A percentile compares a stretch with the other conserved stretches of the same genome.
phyloP scores from a whole-genome alignment of 1,139 yeast genomes.

The Protomyces gravidus region DNA sequence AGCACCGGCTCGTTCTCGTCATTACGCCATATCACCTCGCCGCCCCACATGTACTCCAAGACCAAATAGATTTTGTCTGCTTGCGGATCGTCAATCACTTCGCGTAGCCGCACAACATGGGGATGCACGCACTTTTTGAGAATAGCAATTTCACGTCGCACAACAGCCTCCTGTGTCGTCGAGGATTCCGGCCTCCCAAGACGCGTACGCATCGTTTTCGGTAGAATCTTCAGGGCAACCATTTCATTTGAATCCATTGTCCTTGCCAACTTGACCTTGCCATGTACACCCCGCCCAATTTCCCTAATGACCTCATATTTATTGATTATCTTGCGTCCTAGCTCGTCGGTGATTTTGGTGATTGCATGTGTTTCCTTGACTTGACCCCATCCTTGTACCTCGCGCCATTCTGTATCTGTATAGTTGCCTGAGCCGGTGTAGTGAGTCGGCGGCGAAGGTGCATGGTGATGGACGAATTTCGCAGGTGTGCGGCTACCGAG shows the following conservation, averaged over 20 bases:
- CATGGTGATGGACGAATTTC: background rate
- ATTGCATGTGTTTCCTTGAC: conserved; percentile 86
- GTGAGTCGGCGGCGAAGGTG: conserved; percentile 21
- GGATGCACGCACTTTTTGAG: conserved; percentile 92
- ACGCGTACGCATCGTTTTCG: conserved; percentile 60
- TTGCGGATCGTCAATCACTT: conserved; percentile 81
- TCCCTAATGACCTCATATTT: conserved; percentile 85
- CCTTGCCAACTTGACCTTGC: conserved; percentile 87
- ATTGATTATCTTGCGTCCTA: conserved; percentile 76
- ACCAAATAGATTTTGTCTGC: conserved; percentile 86
- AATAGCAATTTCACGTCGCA: conserved; percentile 87
- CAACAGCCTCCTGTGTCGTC: conserved; percentile 62
- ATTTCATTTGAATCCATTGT: conserved; percentile 38
- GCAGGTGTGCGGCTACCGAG: conserved; percentile 18
- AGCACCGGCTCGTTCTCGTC: conserved; percentile 48
- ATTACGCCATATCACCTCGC: conserved; percentile 79
- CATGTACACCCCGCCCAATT: conserved; percentile 94
- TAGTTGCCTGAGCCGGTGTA: conserved; percentile 27
- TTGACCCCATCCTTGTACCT: conserved; percentile 28
- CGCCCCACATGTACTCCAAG: conserved; percentile 83
- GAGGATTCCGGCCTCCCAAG: conserved; percentile 48
- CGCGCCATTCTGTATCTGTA: conserved; percentile 27
- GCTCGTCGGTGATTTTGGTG: conserved; percentile 82
- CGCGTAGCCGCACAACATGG: conserved; percentile 78
- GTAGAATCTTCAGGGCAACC: conserved; percentile 81